A percentile compares a stretch with the other conserved stretches of the same genome.
These are phyloP conservation scores for Trichoderma endophyticum DNA, from an alignment of 2,329 filamentous ascomycete genomes.

Conservation along the genomic window DNA sequence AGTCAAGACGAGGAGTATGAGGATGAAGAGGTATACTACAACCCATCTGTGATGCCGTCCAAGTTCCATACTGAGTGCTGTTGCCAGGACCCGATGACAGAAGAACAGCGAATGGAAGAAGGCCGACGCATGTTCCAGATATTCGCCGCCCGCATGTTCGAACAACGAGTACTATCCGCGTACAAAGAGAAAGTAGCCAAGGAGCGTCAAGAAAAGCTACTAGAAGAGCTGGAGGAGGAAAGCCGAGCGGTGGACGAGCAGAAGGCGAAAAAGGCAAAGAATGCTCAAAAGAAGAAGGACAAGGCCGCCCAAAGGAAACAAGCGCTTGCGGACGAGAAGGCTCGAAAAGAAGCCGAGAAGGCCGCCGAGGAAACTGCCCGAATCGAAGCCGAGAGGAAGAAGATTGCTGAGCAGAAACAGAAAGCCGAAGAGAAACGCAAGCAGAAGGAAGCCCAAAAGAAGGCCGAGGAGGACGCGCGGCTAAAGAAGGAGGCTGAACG, in stretches of 20 bases:
- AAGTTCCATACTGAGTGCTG: slow-evolving; percentile 44
- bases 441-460: slow-evolving; percentile 87
- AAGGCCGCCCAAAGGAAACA: slow-evolving; percentile 88
- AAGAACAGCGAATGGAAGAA: slow-evolving; percentile 98
- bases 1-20: slow-evolving; percentile 65
- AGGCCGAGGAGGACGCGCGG: slow-evolving; percentile 85
- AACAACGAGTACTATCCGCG: slow-evolving; percentile 92
- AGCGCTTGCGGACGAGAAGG: slow-evolving; percentile 85
- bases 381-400: slow-evolving; percentile 72
- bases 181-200: slow-evolving; percentile 95
- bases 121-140: slow-evolving; percentile 99
- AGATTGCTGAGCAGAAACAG: slow-evolving; percentile 72
- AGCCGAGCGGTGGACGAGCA: slow-evolving; percentile 70
- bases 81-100: slow-evolving; percentile 87
- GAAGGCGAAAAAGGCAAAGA: slow-evolving; percentile 89
- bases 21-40: slow-evolving; percentile 71
- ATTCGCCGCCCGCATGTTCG: slow-evolving; percentile 98
- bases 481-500: slow-evolving; percentile 82
- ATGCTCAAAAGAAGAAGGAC: slow-evolving; percentile 93
- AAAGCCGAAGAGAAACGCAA: slow-evolving; percentile 87
- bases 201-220: slow-evolving; percentile 84
- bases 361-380: slow-evolving; percentile 79
- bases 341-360: slow-evolving; percentile 81
- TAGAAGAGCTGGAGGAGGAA: slow-evolving; percentile 90
- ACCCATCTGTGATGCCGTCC: slow-evolving; percentile 39